phyloP scores from a whole-genome alignment of 495 filamentous ascomycete species.

The Penicillium lividum region DNA sequence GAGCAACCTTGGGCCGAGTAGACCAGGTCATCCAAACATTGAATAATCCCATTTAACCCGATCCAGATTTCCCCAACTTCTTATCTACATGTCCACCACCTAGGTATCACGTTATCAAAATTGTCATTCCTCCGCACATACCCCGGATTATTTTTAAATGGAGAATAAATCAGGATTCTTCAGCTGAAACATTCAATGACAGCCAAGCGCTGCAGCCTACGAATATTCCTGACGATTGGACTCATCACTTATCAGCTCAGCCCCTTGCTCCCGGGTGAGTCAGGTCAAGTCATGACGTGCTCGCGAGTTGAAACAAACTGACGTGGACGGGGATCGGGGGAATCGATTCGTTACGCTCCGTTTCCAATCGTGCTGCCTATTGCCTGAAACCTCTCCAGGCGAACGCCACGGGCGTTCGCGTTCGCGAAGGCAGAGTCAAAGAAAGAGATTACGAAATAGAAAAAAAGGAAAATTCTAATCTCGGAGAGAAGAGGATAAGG shows the following conservation, averaged over 20 bases:
- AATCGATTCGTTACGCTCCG: conserved; percentile 15
- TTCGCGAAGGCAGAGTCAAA: background rate
- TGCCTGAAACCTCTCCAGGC: conserved; percentile 17
- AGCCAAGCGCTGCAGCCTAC: background rate
- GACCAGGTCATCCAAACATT: too few species aligned
- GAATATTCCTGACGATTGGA: background rate
- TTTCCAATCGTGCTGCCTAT: conserved; percentile 25
- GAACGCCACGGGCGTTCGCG: conserved; percentile 7
- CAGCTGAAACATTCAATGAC: background rate
- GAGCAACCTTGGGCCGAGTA: too few species aligned
- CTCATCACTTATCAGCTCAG: background rate
- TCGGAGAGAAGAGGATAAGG: background rate
- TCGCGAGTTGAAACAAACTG: background rate
- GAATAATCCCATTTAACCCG: too few species aligned
- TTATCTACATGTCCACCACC: background rate
- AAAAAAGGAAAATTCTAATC: background rate
- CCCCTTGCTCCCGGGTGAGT: background rate
- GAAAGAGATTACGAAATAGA: background rate
- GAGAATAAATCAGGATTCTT: too few species aligned
- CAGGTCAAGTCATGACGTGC: conserved; percentile 4
- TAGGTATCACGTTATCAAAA: conserved; percentile 4
- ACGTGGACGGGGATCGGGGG: conserved; percentile 5
- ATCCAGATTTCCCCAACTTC: background rate
- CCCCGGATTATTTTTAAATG: background rate
- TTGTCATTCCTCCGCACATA: conserved; percentile 6